A percentile compares a stretch with the other conserved stretches of the same genome.
phyloP scores from a whole-genome alignment of 139 green algal genomes.

The Coelastrella sp. region DNA sequence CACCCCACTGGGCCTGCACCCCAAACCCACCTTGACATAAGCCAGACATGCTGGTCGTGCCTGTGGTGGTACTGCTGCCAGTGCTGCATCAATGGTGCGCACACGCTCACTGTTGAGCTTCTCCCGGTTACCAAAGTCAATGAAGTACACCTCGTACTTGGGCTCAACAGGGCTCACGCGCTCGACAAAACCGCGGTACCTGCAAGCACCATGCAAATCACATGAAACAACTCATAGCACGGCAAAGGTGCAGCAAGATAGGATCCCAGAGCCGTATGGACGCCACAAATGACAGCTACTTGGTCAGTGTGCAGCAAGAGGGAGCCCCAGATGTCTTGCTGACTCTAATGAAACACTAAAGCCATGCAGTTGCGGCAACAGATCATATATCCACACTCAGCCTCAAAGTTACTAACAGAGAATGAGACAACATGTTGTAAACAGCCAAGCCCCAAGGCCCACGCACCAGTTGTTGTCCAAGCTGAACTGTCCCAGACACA shows the following conservation, averaged over 20 bases:
- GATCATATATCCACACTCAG: too few species aligned
- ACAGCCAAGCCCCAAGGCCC: neutral
- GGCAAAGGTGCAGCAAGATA: too few species aligned
- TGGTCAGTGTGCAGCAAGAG: too few species aligned
- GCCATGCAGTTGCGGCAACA: too few species aligned
- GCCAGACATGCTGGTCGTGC: slow-evolving; percentile 67
- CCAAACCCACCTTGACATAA: slow-evolving; percentile 71
- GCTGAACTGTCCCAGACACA: slow-evolving; percentile 82
- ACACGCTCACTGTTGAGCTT: slow-evolving; percentile 57
- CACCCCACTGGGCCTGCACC: neutral
- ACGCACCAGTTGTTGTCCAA: slow-evolving; percentile 90
- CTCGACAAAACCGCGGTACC: slow-evolving; percentile 48
- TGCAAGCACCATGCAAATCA: neutral
- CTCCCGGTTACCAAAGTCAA: slow-evolving; percentile 96
- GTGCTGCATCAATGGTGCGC: slow-evolving; percentile 71
- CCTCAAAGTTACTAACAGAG: neutral
- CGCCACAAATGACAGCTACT: too few species aligned
- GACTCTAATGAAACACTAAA: too few species aligned
- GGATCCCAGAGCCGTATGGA: too few species aligned
- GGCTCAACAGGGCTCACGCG: slow-evolving; percentile 52
- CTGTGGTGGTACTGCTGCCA: slow-evolving; percentile 84
- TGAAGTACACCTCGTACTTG: slow-evolving; percentile 88
- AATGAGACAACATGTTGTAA: neutral
- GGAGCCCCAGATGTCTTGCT: too few species aligned
- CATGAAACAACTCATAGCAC: neutral